Conservation (phyloP, 192 early-diverging fungal species). For the Backusella circina region DNA sequence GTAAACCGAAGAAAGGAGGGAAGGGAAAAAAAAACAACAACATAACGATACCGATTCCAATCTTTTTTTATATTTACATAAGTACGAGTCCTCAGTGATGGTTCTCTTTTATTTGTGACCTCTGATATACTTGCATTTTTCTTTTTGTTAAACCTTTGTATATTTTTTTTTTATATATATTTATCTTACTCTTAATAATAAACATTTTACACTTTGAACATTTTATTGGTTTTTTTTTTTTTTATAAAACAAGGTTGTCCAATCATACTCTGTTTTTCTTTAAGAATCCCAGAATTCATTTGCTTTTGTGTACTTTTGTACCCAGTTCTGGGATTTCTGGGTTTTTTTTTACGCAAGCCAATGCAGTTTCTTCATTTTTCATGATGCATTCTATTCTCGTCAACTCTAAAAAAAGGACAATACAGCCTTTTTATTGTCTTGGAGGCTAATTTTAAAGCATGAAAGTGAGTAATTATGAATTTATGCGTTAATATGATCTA, state of each 20-base stretch:
- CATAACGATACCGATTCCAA: neutral
- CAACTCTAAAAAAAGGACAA: neutral
- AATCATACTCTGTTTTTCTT: neutral
- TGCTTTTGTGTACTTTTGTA: neutral
- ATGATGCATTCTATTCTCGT: too few relatives aligned
- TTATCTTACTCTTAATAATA: neutral
- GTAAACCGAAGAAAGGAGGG: neutral
- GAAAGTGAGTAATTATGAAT: neutral
- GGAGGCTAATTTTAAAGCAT: neutral
- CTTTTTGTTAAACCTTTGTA: neutral
- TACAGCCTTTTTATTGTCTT: neutral
- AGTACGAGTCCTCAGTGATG: neutral
- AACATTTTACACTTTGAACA: neutral
- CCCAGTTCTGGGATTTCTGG: neutral
- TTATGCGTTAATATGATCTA: neutral
- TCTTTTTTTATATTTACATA: neutral
- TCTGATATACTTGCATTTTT: neutral
- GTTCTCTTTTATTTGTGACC: neutral
- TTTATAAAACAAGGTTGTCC: neutral
- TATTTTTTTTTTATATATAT: neutral
- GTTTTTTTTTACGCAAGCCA: too few relatives aligned
- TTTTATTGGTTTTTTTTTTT: too few relatives aligned
- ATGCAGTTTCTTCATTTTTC: too few relatives aligned
- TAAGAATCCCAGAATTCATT: neutral
- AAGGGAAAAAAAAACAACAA: neutral